Base-by-base conservation (phyloP, 1,284 basidiomycete species). In the Cystobasidiaceae sp. region DNA sequence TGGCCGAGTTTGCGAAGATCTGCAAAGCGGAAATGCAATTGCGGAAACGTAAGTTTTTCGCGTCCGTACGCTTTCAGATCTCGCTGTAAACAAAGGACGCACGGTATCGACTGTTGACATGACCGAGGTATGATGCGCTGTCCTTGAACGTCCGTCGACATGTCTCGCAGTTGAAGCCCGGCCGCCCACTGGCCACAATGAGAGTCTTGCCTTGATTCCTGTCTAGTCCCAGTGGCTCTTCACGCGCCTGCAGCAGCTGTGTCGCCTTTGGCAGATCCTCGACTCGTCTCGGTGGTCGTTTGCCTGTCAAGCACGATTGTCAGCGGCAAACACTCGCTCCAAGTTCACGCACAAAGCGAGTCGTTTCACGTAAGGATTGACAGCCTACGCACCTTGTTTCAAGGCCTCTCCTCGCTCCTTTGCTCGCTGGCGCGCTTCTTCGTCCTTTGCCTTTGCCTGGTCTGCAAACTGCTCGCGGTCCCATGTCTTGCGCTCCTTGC, bases 101-200 rank as follows among this genome's bases (percentile, higher is more conserved):
- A 96, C 93, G 96, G 68, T 86, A 85, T 79, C 93, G 83, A 51
- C 90, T 87, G 77, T 98, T 99, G 64, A 99, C 85, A 76, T 99
- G 96, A 76, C 98, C 94, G 54, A 99, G 80, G 76, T 97, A 98
- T 1, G 86, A 89, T 27, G 87, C 83, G 67, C 86, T 93, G 75
- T 98, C 94, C 77, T 96, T 97, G 78, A 91, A 90, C 23, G 89
- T 96, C 70, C 90, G 81, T 71, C 85, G 87, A 76, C 93, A 97
- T 8, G 87, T 79, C 73, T 93, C 91, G 74, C 93, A 97, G 76
- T 85, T 88, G 79, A 94, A 97, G 0, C 93, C 93, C 17, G 90
- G 90, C 68, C 92, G 88, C 15, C 89, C 88, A 73, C 89, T 87
- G 72, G 88, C 84, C 8, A 97, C 91, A 65, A 97, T 86, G 82